These are phyloP conservation scores for Dactylellina leptospora DNA, from an alignment of 2,329 filamentous ascomycete genomes.

Conservation along the genomic window DNA sequence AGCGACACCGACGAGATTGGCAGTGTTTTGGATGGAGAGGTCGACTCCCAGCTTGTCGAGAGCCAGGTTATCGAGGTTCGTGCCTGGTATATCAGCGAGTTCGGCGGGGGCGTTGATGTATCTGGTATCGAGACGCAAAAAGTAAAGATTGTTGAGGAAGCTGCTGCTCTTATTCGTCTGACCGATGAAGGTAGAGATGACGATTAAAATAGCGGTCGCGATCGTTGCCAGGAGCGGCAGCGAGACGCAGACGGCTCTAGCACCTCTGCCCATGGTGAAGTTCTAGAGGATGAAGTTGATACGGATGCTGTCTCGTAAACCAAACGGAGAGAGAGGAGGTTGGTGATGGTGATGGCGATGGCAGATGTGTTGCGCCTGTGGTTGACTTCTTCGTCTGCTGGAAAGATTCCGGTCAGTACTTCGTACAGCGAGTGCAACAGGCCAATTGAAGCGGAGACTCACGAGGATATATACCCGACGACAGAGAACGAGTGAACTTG, in stretches of 20 bases:
- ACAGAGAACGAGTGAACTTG: neutral
- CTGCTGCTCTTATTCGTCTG: conserved; percentile 37
- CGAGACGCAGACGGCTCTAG: conserved; percentile 36
- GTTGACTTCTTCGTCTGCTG: neutral
- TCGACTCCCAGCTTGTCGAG: conserved; percentile 55
- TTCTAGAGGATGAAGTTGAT: neutral
- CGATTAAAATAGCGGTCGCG: conserved; percentile 34
- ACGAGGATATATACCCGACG: neutral
- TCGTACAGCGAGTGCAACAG: neutral
- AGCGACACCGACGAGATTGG: conserved; percentile 69
- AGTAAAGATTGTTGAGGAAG: conserved; percentile 50
- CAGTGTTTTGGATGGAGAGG: conserved; percentile 64
- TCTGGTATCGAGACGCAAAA: conserved; percentile 59
- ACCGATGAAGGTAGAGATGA: conserved; percentile 51
- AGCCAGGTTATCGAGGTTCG: conserved; percentile 56
- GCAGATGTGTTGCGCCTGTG: conserved; percentile 12
- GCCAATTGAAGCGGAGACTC: neutral
- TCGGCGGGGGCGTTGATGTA: conserved; percentile 56
- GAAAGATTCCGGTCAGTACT: neutral
- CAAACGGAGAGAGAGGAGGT: neutral
- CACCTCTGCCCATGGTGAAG: conserved; percentile 41
- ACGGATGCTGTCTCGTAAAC: too few species aligned
- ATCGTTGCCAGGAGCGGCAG: conserved; percentile 39
- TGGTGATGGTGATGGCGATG: conserved; percentile 12
- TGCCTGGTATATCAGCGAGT: conserved; percentile 53